Base-by-base conservation (phyloP, 768 basidiomycete species). In the Hypholoma fasciculare region DNA sequence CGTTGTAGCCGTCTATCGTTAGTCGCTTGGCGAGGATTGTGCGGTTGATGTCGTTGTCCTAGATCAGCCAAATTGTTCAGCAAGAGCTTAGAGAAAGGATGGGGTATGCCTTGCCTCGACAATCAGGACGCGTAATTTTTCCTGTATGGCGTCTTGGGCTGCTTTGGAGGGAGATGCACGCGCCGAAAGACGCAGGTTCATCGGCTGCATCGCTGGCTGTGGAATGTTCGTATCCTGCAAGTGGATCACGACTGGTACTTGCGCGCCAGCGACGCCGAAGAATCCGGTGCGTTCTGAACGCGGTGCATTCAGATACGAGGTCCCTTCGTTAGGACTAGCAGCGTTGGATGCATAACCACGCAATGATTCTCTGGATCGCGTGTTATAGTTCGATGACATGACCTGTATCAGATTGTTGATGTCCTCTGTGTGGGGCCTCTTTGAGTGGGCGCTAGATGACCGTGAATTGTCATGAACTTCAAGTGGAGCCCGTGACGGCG, bases 31-130 rank as follows among this genome's bases (percentile, higher is more conserved):
- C 78, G 0, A 94, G 77, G 19, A 94, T 85, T 49, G 75, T 80
- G 8, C 86, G 83, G 67, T 94, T 93, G 65, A 92, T 84, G 44
- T 82, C 78, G 63, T 92, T 88, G 64, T 90, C 88, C 85, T 89
- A 3, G 7, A 30, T 23, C 20, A 26, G 23, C 23, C 23, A n/a
- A 16, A 13, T 26, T 7, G 27, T 7, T 34, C 6, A 34, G 30
- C 11, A 27, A 13, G 23, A n/a, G 7, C 19, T 49, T 14, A 12
- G 16, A 16, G n/a, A 11, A 14, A 47, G 1, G 26, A 37, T 39
- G 4, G 27, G 30, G 9, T 9, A 34, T 17, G 19, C 57, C 75
- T 58, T 60, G 86, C 88, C 80, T 91, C 89, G 9, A 90, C 89
- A 26, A 90, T 81, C 8, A 90, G 69, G 4, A 90, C 76, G 27